These are phyloP conservation scores for Mercurialis annua DNA, from an alignment of 345 rosid species.

Conservation along the genomic window DNA sequence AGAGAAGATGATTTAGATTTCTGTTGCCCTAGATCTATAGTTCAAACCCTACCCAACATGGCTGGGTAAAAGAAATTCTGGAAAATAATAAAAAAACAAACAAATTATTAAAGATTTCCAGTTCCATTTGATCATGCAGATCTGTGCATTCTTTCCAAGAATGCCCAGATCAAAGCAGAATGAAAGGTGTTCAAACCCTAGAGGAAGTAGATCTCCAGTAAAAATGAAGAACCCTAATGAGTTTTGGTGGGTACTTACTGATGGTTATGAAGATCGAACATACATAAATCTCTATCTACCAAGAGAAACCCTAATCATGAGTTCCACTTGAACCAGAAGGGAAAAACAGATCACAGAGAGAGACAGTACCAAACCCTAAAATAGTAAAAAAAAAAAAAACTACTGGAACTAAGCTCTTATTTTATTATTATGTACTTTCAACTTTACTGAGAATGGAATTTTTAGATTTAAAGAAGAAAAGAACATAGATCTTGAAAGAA, in stretches of 20 bases:
- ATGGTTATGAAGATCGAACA: too few species aligned
- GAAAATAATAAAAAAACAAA: too few species aligned
- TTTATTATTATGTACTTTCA: too few species aligned
- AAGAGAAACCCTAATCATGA: too few species aligned
- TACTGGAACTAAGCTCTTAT: not conserved
- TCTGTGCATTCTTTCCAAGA: not conserved
- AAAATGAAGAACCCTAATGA: not conserved
- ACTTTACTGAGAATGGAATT: too few species aligned
- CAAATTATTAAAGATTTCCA: too few species aligned
- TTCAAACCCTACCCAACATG: not conserved
- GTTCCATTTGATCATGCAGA: not conserved
- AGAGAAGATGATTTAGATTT: not conserved
- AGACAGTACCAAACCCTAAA: conserved; percentile 2
- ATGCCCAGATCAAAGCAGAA: not conserved
- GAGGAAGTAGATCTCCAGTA: not conserved
- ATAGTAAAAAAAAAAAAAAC: not conserved
- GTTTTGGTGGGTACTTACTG: too few species aligned
- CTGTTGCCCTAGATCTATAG: not conserved
- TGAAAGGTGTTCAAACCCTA: not conserved
- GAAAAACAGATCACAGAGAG: too few species aligned
- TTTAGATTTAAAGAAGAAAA: not conserved
- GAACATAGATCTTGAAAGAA: not conserved
- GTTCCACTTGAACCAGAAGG: not conserved
- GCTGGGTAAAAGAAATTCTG: not conserved
- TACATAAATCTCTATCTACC: too few species aligned